A percentile compares a stretch with the other conserved stretches of the same genome.
Conservation (phyloP, 2,329 filamentous ascomycete genomes). For the Diaporthe humulicola region DNA sequence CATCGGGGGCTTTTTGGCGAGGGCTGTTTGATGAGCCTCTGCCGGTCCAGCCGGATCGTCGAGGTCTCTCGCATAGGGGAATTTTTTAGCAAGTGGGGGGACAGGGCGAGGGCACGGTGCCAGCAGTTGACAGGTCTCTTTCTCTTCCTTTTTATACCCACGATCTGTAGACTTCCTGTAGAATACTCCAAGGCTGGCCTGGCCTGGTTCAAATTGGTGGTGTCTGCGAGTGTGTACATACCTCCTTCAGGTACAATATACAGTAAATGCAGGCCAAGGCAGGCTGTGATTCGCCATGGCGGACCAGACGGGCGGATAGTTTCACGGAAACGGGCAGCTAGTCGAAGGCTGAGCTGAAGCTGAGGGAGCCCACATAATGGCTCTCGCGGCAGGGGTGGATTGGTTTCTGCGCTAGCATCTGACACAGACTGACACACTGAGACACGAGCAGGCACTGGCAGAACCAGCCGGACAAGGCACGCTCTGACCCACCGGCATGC, state of each 20-base stretch:
- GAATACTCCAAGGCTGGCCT: background rate
- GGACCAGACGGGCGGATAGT: constrained; percentile 8
- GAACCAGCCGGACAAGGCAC: constrained; percentile 14
- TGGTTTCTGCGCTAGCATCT: constrained; percentile 31
- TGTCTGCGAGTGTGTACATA: background rate
- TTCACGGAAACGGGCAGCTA: constrained; percentile 21
- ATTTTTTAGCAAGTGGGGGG: constrained; percentile 2
- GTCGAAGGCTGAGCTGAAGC: background rate
- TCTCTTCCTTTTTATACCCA: background rate
- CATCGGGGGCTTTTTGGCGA: background rate
- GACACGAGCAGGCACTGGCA: constrained; percentile 7
- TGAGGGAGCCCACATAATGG: constrained; percentile 25
- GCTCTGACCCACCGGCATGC: constrained; percentile 20
- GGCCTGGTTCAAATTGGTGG: background rate
- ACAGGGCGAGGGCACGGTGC: constrained; percentile 5
- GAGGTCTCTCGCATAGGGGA: background rate
- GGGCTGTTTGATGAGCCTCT: constrained; percentile 17
- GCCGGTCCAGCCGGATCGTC: constrained; percentile 22
- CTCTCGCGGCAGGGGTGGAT: constrained; percentile 1
- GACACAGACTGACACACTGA: constrained; percentile 30
- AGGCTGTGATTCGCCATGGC: background rate
- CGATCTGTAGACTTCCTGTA: too few species aligned
- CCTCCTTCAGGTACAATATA: too few species aligned
- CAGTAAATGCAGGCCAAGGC: background rate
- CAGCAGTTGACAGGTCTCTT: constrained; percentile 3